Evolutionary conservation across 2,329 filamentous ascomycete genomes (phyloP).

Genomic region (Epichloe typhina): DNA sequence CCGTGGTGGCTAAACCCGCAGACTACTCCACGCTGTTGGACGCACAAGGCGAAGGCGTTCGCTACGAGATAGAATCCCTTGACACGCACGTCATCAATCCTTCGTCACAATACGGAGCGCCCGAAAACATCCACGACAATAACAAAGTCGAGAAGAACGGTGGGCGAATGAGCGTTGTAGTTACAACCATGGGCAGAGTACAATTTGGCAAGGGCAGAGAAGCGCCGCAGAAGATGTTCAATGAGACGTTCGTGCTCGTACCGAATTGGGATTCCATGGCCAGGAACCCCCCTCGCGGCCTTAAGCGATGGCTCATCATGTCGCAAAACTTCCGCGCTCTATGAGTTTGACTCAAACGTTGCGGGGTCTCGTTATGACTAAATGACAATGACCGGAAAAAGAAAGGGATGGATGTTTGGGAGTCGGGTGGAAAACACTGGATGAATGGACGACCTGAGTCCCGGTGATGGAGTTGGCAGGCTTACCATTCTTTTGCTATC

Average conservation of each 20-base stretch:
- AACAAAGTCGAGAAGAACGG: conserved; percentile 35
- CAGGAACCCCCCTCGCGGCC: conserved; percentile 34
- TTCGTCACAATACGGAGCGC: conserved; percentile 45
- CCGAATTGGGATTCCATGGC: conserved; percentile 54
- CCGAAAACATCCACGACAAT: conserved; percentile 28
- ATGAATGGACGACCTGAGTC: not conserved
- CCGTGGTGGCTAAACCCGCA: conserved; percentile 44
- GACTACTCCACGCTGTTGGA: conserved; percentile 58
- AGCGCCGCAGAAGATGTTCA: conserved; percentile 55
- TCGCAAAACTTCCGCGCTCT: conserved; percentile 58
- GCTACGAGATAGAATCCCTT: conserved; percentile 62
- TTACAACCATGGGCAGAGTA: conserved; percentile 63
- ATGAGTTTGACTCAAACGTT: conserved; percentile 14
- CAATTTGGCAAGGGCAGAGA: conserved; percentile 52
- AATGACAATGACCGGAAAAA: conserved; percentile 5
- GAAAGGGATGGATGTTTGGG: not conserved
- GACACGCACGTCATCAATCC: conserved; percentile 70
- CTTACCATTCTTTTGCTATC: not conserved
- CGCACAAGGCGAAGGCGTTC: conserved; percentile 41
- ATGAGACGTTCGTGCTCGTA: conserved; percentile 68
- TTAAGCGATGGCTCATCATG: conserved; percentile 51
- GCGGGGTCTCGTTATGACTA: not conserved
- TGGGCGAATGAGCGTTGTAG: conserved; percentile 52
- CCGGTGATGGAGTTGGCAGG: not conserved
- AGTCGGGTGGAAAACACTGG: not conserved